Evolutionary conservation across 371 early-diverging fungal species (phyloP).

Genomic region (Actinomucor elegans): DNA sequence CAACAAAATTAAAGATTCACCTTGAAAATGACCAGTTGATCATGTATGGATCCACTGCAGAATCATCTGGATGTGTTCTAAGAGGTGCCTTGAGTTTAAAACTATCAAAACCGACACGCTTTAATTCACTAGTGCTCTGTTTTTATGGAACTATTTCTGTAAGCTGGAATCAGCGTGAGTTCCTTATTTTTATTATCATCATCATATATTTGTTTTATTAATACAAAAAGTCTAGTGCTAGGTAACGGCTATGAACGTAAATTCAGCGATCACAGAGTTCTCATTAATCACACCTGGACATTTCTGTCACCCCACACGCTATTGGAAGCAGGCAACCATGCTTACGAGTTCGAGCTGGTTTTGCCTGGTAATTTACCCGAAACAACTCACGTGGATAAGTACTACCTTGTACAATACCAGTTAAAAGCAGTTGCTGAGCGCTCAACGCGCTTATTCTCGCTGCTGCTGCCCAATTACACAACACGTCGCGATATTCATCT

Average conservation of each 20-base stretch:
- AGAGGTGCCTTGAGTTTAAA: slow-evolving; percentile 26
- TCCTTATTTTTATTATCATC: neutral
- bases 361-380: slow-evolving; percentile 37
- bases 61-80: slow-evolving; percentile 37
- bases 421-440: slow-evolving; percentile 30
- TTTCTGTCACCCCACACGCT: slow-evolving; percentile 15
- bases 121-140: slow-evolving; percentile 20
- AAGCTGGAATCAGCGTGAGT: slow-evolving; percentile 32
- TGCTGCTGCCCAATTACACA: slow-evolving; percentile 19
- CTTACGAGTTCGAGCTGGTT: slow-evolving; percentile 34
- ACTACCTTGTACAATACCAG: slow-evolving; percentile 28
- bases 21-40: slow-evolving; percentile 30
- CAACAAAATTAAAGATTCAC: slow-evolving; percentile 24
- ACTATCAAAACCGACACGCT: slow-evolving; percentile 15
- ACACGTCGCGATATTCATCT: slow-evolving; percentile 19
- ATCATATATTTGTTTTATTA: neutral
- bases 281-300: slow-evolving; percentile 31
- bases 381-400: slow-evolving; percentile 27
- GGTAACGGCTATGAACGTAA: slow-evolving; percentile 28
- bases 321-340: slow-evolving; percentile 21
- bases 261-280: slow-evolving; percentile 10
- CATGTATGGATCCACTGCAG: slow-evolving; percentile 30
- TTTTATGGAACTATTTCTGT: slow-evolving; percentile 26
- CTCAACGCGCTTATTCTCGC: no score
- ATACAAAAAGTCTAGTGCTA: neutral